Evolutionary conservation across 768 basidiomycete species (phyloP), one percentile per base, ranked within the genome.

Genomic region (Pleurotus tuber-regium): DNA sequence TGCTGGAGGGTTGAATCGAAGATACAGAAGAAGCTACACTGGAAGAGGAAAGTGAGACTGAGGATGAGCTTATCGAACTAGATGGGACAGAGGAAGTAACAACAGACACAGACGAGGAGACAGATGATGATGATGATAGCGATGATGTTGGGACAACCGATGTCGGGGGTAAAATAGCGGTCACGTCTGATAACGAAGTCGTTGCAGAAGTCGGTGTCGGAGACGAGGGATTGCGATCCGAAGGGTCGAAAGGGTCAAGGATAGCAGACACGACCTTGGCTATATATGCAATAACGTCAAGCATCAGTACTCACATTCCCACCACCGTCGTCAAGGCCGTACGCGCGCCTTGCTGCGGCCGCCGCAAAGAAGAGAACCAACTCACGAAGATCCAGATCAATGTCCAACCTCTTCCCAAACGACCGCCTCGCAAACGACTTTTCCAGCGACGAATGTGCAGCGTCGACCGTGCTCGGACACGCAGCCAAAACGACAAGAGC

Each of bases 381-480:
- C 35, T 38, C 35, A 38, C 35, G 35, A n/a, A 38, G 21, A 19
- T 38, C 21, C 35, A 38, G 21, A 19, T 38, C 35, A 38, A 38
- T n/a, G 10, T 38, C 10, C 1, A 38, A 16, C 35, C 10, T 38
- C 35, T 38, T 38, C 14, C n/a, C 21, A n/a, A 38, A 23, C 16
- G 46, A 48, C 31, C 46, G 28, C 35, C 46, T 29, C 28, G 46
- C 46, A 30, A 48, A 48, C 46, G 46, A 48, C 23, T 21, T 48
- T 35, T 48, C 46, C 46, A 48, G 46, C 28, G 46, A 48, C 31
- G 46, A 48, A 35, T 48, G 46, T 30, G 46, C 46, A 35, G 46
- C 46, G 30, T 48, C 46, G 23, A 48, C 46, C 35, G 28, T 19
- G 35, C 46, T 26, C 46, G 46, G 46, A 23, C 25, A 48, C 14